These are phyloP conservation scores for Globisporangium polare DNA, from an alignment of 352 stramenopile species.

Conservation along the genomic window DNA sequence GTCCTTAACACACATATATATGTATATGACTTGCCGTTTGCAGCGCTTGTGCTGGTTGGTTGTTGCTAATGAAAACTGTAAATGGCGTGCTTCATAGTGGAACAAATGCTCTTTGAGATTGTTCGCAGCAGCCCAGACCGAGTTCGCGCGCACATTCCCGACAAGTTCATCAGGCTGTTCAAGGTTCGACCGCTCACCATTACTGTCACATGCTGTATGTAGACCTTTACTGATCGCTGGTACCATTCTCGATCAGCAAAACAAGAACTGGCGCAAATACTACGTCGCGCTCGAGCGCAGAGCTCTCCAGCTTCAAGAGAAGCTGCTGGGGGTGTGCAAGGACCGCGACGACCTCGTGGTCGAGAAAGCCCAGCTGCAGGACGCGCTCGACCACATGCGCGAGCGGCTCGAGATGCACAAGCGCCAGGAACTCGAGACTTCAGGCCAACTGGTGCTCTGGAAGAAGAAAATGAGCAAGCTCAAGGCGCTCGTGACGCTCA, in stretches of 20 bases:
- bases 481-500: slow-evolving; percentile 39
- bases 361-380: slow-evolving; percentile 21
- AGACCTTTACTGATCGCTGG: background rate
- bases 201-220: background rate
- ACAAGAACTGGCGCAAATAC: slow-evolving; percentile 71
- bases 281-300: slow-evolving; percentile 54
- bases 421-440: slow-evolving; percentile 26
- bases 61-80: too few species aligned
- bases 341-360: slow-evolving; percentile 34
- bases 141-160: slow-evolving; percentile 33
- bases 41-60: too few species aligned
- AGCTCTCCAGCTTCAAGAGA: slow-evolving; percentile 24
- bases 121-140: slow-evolving; percentile 50
- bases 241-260: slow-evolving; percentile 31
- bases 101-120: slow-evolving; percentile 62
- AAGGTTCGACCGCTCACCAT: slow-evolving; percentile 23
- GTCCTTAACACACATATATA: slow-evolving; percentile 12
- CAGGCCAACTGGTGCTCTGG: slow-evolving; percentile 33
- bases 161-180: slow-evolving; percentile 57
- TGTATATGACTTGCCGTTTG: too few species aligned
- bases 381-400: slow-evolving; percentile 17
- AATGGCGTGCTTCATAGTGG: slow-evolving; percentile 37
- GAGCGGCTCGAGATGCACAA: slow-evolving; percentile 23
- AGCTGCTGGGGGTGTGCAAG: slow-evolving; percentile 26
- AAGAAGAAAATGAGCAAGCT: slow-evolving; percentile 59